Evolutionary conservation across 2,329 filamentous ascomycete species (phyloP), one percentile per base, ranked within the genome.

Genomic region (Fulvia fulva): DNA sequence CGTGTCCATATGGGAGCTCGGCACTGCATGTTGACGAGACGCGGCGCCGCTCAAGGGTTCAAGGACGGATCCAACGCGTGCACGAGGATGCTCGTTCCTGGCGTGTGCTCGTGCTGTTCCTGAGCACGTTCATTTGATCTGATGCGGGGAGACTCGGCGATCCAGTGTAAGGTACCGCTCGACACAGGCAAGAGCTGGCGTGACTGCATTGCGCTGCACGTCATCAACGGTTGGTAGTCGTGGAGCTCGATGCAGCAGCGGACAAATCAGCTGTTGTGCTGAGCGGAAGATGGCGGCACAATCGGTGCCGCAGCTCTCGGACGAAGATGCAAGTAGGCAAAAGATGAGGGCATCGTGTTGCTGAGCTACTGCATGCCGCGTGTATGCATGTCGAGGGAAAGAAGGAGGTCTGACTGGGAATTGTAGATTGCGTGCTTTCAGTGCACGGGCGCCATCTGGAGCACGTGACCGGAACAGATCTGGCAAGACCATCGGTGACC

Each of bases 101-200:
- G 22, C 32, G 30, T 19, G 23, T 50, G 23, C 56, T 45, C 57
- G 59, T 62, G 59, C 34, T 46, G 21, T 55, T 59, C 52, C 44
- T 56, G 52, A 55, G 53, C 44, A 30, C 37, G 60, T 37, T 60
- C 47, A 56, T 62, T 59, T 55, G 53, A 53, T 47, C 54, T 50
- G 11, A 41, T 58, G 59, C 56, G 59, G 55, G 53, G 59, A 58
- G 57, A 49, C 52, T 57, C 44, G 12, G 45, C 45, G 34, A 41
- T 41, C 5, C 34, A 41, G 34, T 41, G 34, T 41, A 41, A 28
- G 45, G 25, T 46, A 51, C 46, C 22, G 43, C 43, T 43, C 8
- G n/a, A 23, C 43, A 46, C 37, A 46, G 41, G 25, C 43, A 26
- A 45, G 23, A 45, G 43, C 22, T 30, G 41, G 50, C 26, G 21